Evolutionary conservation across 139 green algal genomes (phyloP), one percentile per base, ranked within the genome.

Genomic region (Coelastrella sp.): DNA sequence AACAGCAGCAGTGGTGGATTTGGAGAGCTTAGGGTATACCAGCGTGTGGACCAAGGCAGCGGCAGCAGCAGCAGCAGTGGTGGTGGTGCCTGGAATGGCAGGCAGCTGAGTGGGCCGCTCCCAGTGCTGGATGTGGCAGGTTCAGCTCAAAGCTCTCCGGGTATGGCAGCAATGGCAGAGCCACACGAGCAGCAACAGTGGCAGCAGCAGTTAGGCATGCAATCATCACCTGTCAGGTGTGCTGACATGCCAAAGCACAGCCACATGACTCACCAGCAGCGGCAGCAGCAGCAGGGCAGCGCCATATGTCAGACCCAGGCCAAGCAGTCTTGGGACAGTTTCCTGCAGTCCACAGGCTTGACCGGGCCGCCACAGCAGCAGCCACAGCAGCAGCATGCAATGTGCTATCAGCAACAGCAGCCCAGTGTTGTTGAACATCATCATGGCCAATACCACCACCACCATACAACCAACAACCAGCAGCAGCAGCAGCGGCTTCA

Each of bases 401-500:
- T 27, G 17, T 49, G 35, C 35, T 49, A 49, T 49, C 35, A 49
- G 56, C 76, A 82, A 35, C 76, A 60, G 76, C 76, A 61, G 76
- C 35, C 76, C 24, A 14, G 12, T 72, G 63, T 17, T 22, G 63
- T 72, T 14, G 12, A 72, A 17, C 63, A 14, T 22, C 63, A 72
- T 14, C 63, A 72, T 72, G 12, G 63, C 63, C 15, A 17, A 4
- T 4, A 22, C 12, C 12, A 14, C 12, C 63, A 72, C 15, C 63
- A 17, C 15, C 12, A 17, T 17, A 72, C 63, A 22, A 17, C 63
- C 63, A 78, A 78, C 70, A 27, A 12, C 19, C 79, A 84, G 79
- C 79, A 84, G 49, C 79, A 70, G 57, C 82, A 87, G 81, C 82
- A 87, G 82, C 82, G 60, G 25, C 61, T 22, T 15, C 61, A 85